These are phyloP conservation scores for Cystobasidiaceae sp. DNA, from an alignment of 1,284 basidiomycete genomes.

Conservation along the genomic window DNA sequence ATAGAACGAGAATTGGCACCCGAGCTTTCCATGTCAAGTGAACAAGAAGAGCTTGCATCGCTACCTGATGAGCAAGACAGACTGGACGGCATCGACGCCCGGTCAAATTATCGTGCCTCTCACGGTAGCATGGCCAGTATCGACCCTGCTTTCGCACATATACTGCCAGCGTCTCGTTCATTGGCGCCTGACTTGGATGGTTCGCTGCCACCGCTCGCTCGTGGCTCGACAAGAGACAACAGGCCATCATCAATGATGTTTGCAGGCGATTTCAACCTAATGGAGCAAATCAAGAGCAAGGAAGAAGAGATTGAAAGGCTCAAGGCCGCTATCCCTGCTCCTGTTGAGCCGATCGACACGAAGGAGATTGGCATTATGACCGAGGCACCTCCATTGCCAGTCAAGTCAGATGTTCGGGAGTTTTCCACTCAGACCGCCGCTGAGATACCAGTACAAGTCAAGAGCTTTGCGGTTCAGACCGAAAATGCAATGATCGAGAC, in stretches of 20 bases:
- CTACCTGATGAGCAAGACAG: slow-evolving; percentile 2
- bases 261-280: slow-evolving; percentile 21
- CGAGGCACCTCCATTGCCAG: slow-evolving; percentile 46
- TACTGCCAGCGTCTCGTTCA: slow-evolving; percentile 49
- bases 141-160: slow-evolving; percentile 73
- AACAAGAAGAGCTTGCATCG: slow-evolving; percentile 27
- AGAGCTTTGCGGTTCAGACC: background rate
- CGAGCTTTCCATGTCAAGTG: slow-evolving; percentile 23
- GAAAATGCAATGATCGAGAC: slow-evolving; percentile 8
- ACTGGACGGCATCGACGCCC: slow-evolving; percentile 7
- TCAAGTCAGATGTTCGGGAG: slow-evolving; percentile 61
- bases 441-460: background rate
- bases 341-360: slow-evolving; percentile 30
- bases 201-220: slow-evolving; percentile 2
- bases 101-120: background rate
- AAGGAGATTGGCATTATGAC: slow-evolving; percentile 33
- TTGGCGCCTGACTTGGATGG: slow-evolving; percentile 13
- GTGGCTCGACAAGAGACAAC: slow-evolving; percentile 26
- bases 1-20: slow-evolving; percentile 33
- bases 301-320: slow-evolving; percentile 18
- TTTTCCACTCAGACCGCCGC: slow-evolving; percentile 51
- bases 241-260: slow-evolving; percentile 25
- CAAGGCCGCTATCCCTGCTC: slow-evolving; percentile 1
- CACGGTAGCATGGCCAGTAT: slow-evolving; percentile 65
- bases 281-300: slow-evolving; percentile 14